Conservation (phyloP, 345 rosid species). For the Boechera stricta region DNA sequence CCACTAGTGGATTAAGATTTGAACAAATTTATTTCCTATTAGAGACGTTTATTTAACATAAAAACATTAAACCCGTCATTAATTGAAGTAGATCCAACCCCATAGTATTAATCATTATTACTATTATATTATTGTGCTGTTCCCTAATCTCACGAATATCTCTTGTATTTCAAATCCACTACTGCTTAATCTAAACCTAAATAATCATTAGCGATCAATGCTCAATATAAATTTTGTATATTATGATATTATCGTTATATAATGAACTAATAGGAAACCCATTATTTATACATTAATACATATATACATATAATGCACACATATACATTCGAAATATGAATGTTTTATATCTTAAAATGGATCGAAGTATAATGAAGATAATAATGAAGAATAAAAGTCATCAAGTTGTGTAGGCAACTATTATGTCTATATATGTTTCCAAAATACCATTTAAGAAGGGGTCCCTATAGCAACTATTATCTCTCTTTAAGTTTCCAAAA, state of each 20-base stretch:
- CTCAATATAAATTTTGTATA: too few relatives aligned
- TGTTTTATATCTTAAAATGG: not conserved
- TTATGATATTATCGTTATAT: too few relatives aligned
- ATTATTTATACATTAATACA: not conserved
- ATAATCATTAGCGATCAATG: not conserved
- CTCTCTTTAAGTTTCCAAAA: not conserved
- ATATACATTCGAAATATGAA: not conserved
- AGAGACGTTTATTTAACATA: not conserved
- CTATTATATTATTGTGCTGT: not conserved
- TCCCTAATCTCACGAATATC: not conserved
- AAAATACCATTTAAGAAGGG: not conserved
- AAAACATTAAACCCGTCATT: not conserved
- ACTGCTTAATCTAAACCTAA: not conserved
- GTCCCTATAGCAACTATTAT: not conserved
- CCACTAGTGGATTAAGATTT: too few relatives aligned
- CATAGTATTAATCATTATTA: not conserved
- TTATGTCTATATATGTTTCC: too few relatives aligned
- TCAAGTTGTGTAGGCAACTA: conserved; percentile 30
- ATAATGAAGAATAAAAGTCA: not conserved
- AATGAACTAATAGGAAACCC: not conserved
- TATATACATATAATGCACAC: not conserved
- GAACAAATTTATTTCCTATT: not conserved
- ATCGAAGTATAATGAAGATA: not conserved
- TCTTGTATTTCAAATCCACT: not conserved
- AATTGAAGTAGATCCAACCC: not conserved